A percentile compares a stretch with the other conserved stretches of the same genome.
Evolutionary conservation across 2,329 filamentous ascomycete species (phyloP).

Genomic region (Phyllosticta paracitricarpa): DNA sequence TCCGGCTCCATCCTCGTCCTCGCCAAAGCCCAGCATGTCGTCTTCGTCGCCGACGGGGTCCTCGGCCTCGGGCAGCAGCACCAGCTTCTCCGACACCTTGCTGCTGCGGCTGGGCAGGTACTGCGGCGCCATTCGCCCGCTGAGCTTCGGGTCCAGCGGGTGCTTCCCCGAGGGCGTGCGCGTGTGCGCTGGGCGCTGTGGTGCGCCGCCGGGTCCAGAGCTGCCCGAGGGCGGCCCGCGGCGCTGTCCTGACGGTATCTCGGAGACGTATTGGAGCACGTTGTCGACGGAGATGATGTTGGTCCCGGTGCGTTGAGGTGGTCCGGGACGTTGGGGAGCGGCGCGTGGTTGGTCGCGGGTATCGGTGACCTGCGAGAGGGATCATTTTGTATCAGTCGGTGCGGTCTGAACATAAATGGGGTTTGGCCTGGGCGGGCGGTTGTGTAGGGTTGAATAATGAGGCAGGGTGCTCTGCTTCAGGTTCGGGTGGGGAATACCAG

Average conservation of each 20-base stretch:
- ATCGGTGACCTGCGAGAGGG: constrained; percentile 43
- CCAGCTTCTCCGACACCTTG: constrained; percentile 94
- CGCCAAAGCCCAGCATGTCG: constrained; percentile 44
- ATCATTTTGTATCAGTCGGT: neutral
- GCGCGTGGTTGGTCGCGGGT: constrained; percentile 37
- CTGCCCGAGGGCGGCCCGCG: constrained; percentile 53
- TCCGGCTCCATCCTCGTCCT: constrained; percentile 43
- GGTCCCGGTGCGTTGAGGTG: constrained; percentile 40
- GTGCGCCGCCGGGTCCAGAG: constrained; percentile 17
- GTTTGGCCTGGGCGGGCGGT: neutral
- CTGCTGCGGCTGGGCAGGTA: constrained; percentile 76
- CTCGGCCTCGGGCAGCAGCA: constrained; percentile 75
- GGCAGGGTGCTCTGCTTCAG: neutral
- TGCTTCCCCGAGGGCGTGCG: constrained; percentile 40
- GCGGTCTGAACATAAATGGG: neutral
- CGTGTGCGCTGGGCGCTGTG: constrained; percentile 35
- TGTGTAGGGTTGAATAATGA: constrained; percentile 5
- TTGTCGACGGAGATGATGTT: constrained; percentile 76
- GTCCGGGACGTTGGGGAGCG: constrained; percentile 24
- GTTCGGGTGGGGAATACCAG: constrained; percentile 36
- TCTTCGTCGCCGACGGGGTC: constrained; percentile 40
- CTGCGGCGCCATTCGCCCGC: constrained; percentile 46
- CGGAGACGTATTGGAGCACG: constrained; percentile 84
- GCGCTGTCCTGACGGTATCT: constrained; percentile 90
- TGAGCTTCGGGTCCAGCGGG: constrained; percentile 46